Evolutionary conservation across 345 rosid genomes (phyloP), one percentile per base, ranked within the genome.

Genomic region (Combretum micranthum): DNA sequence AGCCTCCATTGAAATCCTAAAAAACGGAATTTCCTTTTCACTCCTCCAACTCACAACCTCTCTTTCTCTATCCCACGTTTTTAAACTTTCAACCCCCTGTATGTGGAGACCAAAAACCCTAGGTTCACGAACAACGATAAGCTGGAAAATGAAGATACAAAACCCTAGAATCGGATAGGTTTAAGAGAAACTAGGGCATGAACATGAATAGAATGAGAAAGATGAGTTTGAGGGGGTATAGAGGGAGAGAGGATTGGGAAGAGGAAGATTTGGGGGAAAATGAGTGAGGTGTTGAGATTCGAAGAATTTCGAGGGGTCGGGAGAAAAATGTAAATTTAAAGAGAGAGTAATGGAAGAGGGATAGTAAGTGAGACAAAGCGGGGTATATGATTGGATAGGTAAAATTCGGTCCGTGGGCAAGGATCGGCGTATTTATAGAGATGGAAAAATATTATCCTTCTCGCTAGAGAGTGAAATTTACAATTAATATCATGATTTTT

Each of bases 1-100:
- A 49, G 83, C 86, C 80, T 90, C 97, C 97, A 90, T 90, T 60
- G 45, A 43, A 65, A 39, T 68, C 54, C 53, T 43, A 62, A 18
- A 49, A 37, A 13, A 42, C 15, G 16, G 20, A 7, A 12, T 18
- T 52, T 49, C 66, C 64, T 21, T n/a, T 15, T 59, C 23, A 53
- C 57, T 12, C 46, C 72, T 61, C 63, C 62, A 65, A 72, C 61
- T 60, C 53, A 51, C 49, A 20, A 50, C 25, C 53, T 16, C 22
- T 37, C 49, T 15, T n/a, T n/a, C n/a, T n/a, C n/a, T n/a, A n/a
- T n/a, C 32, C 25, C 13, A 42, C 42, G 43, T 48, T 19, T 53
- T 53, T 46, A 50, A 16, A 22, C 45, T 50, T 25, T n/a, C 21
- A 66, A 56, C 60, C 16, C 16, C 75, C 68, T 67, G 72, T 76